phyloP scores from a whole-genome alignment of 257 asterid species.

The Nicotiana benthamiana region DNA sequence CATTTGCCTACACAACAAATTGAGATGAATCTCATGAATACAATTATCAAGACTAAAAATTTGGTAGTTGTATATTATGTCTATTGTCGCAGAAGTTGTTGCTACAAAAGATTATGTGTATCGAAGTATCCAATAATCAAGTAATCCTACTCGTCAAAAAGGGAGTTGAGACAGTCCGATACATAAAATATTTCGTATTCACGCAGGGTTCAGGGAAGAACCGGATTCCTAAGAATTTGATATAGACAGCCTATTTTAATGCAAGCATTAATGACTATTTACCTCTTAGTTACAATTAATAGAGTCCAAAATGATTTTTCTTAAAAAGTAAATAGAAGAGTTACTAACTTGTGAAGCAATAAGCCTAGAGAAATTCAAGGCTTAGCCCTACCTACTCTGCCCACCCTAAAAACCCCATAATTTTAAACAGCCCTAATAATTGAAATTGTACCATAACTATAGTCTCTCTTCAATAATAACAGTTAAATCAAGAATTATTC shows the following conservation, averaged over 20 bases:
- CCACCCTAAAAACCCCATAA: not conserved
- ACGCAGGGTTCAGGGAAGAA: rapidly evolving
- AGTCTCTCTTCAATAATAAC: not conserved
- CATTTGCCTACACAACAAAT: not conserved
- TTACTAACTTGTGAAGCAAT: not conserved
- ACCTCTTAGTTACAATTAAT: not conserved
- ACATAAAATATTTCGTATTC: too few species aligned
- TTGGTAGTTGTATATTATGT: not conserved
- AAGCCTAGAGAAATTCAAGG: not conserved
- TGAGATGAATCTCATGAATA: not conserved
- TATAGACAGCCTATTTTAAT: too few species aligned
- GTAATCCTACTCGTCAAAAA: too few species aligned
- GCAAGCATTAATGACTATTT: not conserved
- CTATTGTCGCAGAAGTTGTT: too few species aligned
- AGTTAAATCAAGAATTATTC: not conserved
- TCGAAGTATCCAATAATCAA: too few species aligned
- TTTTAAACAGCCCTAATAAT: not conserved
- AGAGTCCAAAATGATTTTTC: not conserved
- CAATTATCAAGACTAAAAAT: not conserved
- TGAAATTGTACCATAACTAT: not conserved
- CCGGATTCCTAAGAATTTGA: rapidly evolving
- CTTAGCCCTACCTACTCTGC: not conserved
- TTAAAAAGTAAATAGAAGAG: too few species aligned
- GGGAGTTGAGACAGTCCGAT: too few species aligned
- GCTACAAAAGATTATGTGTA: too few species aligned